Percentiles rank a stretch among this genome's conserved stretches.
Conservation (phyloP, 2,329 filamentous ascomycete genomes). For the Ploettnerulaceae sp. region DNA sequence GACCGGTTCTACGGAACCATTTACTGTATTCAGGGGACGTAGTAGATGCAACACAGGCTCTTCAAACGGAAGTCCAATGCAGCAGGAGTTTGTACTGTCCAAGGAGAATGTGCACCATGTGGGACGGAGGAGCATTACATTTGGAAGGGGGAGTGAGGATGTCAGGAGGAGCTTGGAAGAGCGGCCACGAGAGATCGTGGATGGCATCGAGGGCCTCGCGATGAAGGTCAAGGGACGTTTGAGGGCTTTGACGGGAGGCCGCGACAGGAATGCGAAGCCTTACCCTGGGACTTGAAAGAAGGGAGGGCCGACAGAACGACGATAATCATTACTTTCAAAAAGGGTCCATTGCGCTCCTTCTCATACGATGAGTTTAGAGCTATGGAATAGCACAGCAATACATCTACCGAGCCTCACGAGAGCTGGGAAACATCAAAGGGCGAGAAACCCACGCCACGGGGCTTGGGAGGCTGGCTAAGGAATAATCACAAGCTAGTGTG, state of each 20-base stretch:
- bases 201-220: constrained; percentile 12
- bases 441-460: too few relatives aligned
- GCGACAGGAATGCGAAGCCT: constrained; percentile 18
- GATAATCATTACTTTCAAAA: too few relatives aligned
- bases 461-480: too few relatives aligned
- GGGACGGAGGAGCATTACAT: constrained; percentile 17
- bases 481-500: too few relatives aligned
- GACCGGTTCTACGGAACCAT: constrained; percentile 11
- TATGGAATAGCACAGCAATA: too few relatives aligned
- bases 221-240: constrained; percentile 23
- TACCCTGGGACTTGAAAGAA: constrained; percentile 22
- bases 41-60: not conserved
- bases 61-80: not conserved
- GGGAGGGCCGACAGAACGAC: not conserved
- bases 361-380: too few relatives aligned
- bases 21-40: not conserved
- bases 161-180: constrained; percentile 18
- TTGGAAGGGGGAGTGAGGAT: constrained; percentile 7
- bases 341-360: too few relatives aligned
- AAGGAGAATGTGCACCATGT: constrained; percentile 6
- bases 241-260: constrained; percentile 23
- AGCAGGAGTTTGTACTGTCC: not conserved
- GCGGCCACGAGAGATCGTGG: constrained; percentile 9
- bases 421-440: too few relatives aligned
- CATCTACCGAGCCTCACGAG: too few relatives aligned